Conservation (phyloP, 2,329 filamentous ascomycete genomes). For the Pseudogymnoascus sp. region DNA sequence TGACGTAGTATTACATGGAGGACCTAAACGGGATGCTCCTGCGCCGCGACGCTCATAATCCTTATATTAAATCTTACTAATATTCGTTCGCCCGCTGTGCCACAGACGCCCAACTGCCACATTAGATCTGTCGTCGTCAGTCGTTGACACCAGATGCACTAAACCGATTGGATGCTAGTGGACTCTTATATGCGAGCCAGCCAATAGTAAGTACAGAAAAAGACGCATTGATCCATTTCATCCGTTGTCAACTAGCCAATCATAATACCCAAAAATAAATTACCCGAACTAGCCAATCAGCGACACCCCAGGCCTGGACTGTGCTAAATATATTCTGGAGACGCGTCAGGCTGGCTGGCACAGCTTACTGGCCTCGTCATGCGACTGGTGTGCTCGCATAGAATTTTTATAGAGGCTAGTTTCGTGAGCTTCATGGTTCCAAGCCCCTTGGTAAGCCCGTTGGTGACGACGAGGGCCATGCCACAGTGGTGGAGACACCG, state of each 20-base stretch:
- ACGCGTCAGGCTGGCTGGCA: not conserved
- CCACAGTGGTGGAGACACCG: not conserved
- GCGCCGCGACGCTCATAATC: too few species aligned
- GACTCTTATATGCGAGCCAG: not conserved
- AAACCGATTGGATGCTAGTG: not conserved
- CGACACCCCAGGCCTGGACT: not conserved
- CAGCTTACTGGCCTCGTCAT: not conserved
- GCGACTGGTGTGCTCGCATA: not conserved
- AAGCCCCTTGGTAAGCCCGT: not conserved
- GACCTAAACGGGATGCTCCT: too few species aligned
- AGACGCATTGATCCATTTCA: not conserved
- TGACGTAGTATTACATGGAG: too few species aligned
- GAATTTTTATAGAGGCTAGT: not conserved
- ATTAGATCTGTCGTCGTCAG: not conserved
- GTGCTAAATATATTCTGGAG: not conserved
- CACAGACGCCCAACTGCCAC: not conserved
- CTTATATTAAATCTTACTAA: too few species aligned
- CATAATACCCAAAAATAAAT: too few species aligned
- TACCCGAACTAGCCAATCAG: not conserved
- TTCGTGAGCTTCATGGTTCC: not conserved
- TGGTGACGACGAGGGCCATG: not conserved
- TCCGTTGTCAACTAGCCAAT: not conserved
- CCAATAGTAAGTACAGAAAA: not conserved
- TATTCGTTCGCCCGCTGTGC: not conserved
- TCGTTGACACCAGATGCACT: not conserved